A percentile compares a stretch with the other conserved stretches of the same genome.
Evolutionary conservation across 371 early-diverging fungal species (phyloP).

Genomic region (Mortierella sp.): DNA sequence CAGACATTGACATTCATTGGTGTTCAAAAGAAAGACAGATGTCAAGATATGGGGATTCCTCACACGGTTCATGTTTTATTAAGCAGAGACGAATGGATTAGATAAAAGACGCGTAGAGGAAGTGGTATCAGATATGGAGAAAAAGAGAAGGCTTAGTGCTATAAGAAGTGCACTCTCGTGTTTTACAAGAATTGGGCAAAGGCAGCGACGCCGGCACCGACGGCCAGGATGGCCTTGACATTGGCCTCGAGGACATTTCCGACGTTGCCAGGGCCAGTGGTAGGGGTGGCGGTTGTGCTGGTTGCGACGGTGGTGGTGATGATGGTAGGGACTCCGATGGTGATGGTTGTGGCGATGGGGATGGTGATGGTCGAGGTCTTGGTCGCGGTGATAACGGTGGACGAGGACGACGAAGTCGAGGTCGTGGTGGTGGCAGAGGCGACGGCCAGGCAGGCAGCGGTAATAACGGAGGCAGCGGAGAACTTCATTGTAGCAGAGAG

Average conservation of each 20-base stretch:
- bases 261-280: not conserved
- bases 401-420: not conserved
- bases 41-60: too few species aligned
- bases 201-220: conserved; percentile 33
- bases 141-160: not conserved
- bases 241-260: conserved; percentile 29
- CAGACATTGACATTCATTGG: too few species aligned
- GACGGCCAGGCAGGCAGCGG: conserved; percentile 20
- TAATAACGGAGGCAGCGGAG: conserved; percentile 11
- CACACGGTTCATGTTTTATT: not conserved
- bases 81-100: not conserved
- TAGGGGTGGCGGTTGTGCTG: conserved; percentile 2
- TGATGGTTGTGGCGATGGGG: conserved; percentile 9
- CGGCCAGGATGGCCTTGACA: conserved; percentile 33
- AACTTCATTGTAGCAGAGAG: conserved; percentile 32
- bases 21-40: too few species aligned
- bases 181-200: conserved; percentile 48
- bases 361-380: not conserved
- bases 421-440: conserved; percentile 19
- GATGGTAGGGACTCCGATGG: conserved; percentile 13
- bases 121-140: not conserved
- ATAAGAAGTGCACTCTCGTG: not conserved
- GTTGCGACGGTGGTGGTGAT: not conserved
- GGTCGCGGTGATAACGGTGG: not conserved
- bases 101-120: not conserved